Base-by-base conservation (phyloP, 2,329 filamentous ascomycete genomes). In the Aspergillus eucalypticola region DNA sequence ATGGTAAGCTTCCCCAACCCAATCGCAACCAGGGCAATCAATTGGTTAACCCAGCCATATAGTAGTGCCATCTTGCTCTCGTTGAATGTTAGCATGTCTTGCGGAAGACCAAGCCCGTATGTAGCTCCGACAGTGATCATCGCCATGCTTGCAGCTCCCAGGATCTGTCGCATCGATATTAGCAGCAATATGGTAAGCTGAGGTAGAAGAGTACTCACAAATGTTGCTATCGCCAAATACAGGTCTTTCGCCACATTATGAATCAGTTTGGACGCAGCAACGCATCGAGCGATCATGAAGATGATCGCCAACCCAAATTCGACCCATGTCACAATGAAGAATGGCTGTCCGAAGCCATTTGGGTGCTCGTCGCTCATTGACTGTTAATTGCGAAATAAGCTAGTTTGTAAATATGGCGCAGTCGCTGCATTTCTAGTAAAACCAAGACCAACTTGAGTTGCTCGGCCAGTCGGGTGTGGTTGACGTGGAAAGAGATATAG, bases 1-100 rank as follows among this genome's bases (percentile, higher is more conserved):
- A 69, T 64, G 2, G 56, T 56, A 5, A 69, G 29, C 23, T 68
- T 68, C 25, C 61, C 64, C 4, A 60, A 23, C 0, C 59, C 61
- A 8, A 65, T 67, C 2, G 63, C 62, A 21, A 67, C 21, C 4
- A 67, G 59, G 5, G 62, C 61, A 5, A 69, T 21, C 5, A 62
- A 41, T 25, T 67, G 66, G 29, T 66, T 67, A n/a, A 67, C 46
- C 64, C 66, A 68, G 10, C 62, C 62, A 59, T 62, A 69, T 38
- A 67, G 56, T 10, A 66, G 59, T 3, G 65, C 63, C 8, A 50
- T n/a, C 8, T 17, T 29, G 3, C 38, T 50, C 17, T 64, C 41
- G 1, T 54, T 21, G 2, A 32, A 4, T 3, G 50, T 52, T 10
- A 64, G 56, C 13, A 54, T 21, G 23, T 27, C n/a, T 15, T 59